Evolutionary conservation across 805 yeast genomes (phyloP), one percentile per base, ranked within the genome.

Genomic region (Cyberlindnera mrakii): DNA sequence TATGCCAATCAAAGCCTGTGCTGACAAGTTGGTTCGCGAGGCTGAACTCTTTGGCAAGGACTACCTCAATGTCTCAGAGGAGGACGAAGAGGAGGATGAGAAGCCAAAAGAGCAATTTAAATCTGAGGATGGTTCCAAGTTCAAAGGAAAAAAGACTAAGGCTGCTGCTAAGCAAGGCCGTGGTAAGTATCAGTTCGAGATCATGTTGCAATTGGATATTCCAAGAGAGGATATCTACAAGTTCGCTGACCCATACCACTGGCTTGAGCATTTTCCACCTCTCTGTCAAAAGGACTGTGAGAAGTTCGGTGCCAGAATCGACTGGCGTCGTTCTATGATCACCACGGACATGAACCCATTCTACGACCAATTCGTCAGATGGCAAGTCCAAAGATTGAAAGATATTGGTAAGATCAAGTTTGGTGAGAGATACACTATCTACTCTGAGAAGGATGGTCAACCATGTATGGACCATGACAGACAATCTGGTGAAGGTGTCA

Each of bases 381-480:
- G 99, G 99, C 96, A 89, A 68, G 86, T 93, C 80, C 87, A 82
- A 68, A 74, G 82, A 62, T 79, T 93, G 64, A 86, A 80, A 71
- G 89, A 78, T 37, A 68, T 75, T 46, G 96, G 91, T 51, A 91
- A 88, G 70, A 89, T 93, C 70, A 93, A 91, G 72, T 93, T 93
- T 56, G 99, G 99, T 66, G 95, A 91, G 72, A 83, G 99, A 71
- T 87, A 89, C 74, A 93, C 99, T 53, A 87, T 93, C 59, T 93
- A 87, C 70, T 90, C 98, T 34, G 96, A 89, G 63, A 91, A 86
- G 70, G 99, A 93, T 68, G 97, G 97, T 52, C 99, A 93, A 74
- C 95, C 99, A 33, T 93, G 99, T 75, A 90, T 93, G 91, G 99
- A 93, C 67, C 99, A 93, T 67, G 99, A 93, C 68, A 83, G 99